phyloP scores from a whole-genome alignment of 2,329 filamentous ascomycete species.

The Lasiodiplodia hormozganensis region DNA sequence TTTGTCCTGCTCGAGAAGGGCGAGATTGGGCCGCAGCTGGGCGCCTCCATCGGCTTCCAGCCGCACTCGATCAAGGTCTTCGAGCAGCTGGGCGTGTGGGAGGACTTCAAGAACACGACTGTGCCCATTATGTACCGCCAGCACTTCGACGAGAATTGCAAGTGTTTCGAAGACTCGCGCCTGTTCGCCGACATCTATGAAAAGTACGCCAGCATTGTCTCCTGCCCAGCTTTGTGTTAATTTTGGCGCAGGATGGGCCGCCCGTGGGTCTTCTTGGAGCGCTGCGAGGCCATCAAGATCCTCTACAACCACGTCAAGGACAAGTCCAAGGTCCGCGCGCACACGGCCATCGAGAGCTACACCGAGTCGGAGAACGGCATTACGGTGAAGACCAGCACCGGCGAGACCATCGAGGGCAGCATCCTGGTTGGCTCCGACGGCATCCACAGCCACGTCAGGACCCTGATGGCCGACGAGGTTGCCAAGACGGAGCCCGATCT shows the following conservation, averaged over 20 bases:
- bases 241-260: slow-evolving; percentile 1
- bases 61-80: slow-evolving; percentile 36
- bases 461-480: slow-evolving; percentile 19
- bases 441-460: slow-evolving; percentile 25
- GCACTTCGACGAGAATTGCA: slow-evolving; percentile 19
- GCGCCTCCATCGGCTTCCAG: slow-evolving; percentile 36
- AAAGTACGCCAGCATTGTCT: neutral
- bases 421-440: slow-evolving; percentile 28
- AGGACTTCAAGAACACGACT: slow-evolving; percentile 9
- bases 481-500: slow-evolving; percentile 18
- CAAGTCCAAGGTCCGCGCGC: slow-evolving; percentile 33
- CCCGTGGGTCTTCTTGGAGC: slow-evolving; percentile 14
- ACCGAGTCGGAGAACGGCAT: slow-evolving; percentile 25
- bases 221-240: neutral
- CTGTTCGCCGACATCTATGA: slow-evolving; percentile 14
- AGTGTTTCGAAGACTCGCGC: slow-evolving; percentile 18
- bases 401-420: slow-evolving; percentile 29
- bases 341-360: slow-evolving; percentile 3
- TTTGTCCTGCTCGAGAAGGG: slow-evolving; percentile 37
- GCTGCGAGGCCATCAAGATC: slow-evolving; percentile 18
- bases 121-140: slow-evolving; percentile 7
- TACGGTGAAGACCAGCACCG: slow-evolving; percentile 33
- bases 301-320: slow-evolving; percentile 35
- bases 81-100: slow-evolving; percentile 35
- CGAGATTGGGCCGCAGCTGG: slow-evolving; percentile 34